phyloP scores from a whole-genome alignment of 495 filamentous ascomycete species.

The Copromyces sp. region DNA sequence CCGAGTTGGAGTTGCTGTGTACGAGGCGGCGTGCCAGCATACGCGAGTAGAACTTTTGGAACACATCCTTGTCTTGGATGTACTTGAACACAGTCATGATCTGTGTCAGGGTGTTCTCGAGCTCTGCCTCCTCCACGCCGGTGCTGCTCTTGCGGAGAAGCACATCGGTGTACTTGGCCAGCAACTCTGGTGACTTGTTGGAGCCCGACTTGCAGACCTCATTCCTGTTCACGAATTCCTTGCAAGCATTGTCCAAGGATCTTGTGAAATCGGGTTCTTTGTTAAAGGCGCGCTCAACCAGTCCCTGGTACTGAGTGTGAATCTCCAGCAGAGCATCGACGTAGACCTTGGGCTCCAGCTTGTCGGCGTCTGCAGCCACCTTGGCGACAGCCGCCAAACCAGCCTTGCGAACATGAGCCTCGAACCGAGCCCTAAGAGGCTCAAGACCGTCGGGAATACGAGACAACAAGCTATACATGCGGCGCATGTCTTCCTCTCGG shows the following conservation, averaged over 20 bases:
- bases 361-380: slow-evolving; percentile 79
- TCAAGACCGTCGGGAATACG: slow-evolving; percentile 90
- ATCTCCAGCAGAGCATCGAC: slow-evolving; percentile 91
- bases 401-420: slow-evolving; percentile 83
- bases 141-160: slow-evolving; percentile 88
- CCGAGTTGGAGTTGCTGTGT: slow-evolving; percentile 85
- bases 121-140: slow-evolving; percentile 81
- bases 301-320: slow-evolving; percentile 80
- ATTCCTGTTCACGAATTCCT: slow-evolving; percentile 96
- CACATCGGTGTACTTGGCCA: slow-evolving; percentile 93
- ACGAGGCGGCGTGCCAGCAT: slow-evolving; percentile 93
- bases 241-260: slow-evolving; percentile 92
- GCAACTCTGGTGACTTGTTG: slow-evolving; percentile 83
- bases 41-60: slow-evolving; percentile 98
- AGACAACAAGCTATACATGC: slow-evolving; percentile 90
- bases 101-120: slow-evolving; percentile 82
- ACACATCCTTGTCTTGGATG: slow-evolving; percentile 99
- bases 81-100: slow-evolving; percentile 99
- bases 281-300: slow-evolving; percentile 87
- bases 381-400: slow-evolving; percentile 84
- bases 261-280: slow-evolving; percentile 96
- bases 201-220: slow-evolving; percentile 86
- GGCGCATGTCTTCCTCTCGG: slow-evolving; percentile 84
- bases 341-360: slow-evolving; percentile 90
- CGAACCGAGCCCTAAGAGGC: slow-evolving; percentile 78